Conservation (phyloP, 2,329 filamentous ascomycete genomes). For the Ophiostoma ulmi region DNA sequence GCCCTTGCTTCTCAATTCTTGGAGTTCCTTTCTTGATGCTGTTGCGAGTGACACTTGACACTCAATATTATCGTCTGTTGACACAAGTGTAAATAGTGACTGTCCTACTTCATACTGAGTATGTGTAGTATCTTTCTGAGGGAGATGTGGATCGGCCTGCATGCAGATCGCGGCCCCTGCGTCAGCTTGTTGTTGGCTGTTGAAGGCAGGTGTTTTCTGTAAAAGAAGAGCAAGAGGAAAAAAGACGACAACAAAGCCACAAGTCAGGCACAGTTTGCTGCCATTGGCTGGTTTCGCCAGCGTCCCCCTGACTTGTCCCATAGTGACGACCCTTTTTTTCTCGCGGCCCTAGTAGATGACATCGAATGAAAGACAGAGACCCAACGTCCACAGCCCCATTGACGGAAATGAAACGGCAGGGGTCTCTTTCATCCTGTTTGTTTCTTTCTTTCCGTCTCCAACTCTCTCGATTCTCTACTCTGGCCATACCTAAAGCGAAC, state of each 20-base stretch:
- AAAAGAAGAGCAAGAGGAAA: background rate
- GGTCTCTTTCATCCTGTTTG: slow-evolving; percentile 5
- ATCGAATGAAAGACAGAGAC: slow-evolving; percentile 4
- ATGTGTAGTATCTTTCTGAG: background rate
- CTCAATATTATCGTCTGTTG: background rate
- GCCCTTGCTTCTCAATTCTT: background rate
- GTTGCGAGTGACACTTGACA: background rate
- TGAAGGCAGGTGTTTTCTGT: background rate
- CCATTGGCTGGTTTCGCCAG: background rate
- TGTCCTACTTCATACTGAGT: too few relatives aligned
- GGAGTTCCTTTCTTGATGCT: background rate
- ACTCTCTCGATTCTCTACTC: background rate
- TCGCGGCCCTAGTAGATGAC: background rate
- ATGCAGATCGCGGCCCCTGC: slow-evolving; percentile 17
- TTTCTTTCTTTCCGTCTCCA: background rate
- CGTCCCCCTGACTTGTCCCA: slow-evolving; percentile 1
- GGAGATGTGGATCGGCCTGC: background rate
- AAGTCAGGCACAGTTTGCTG: background rate
- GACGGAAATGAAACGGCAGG: slow-evolving; percentile 4
- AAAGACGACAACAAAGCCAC: background rate
- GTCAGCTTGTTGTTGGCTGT: background rate
- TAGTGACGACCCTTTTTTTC: background rate
- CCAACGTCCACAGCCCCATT: background rate
- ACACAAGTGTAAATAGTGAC: background rate
- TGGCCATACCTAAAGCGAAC: background rate